phyloP scores from a whole-genome alignment of 2,329 filamentous ascomycete species.

The Aspergillus neotritici region DNA sequence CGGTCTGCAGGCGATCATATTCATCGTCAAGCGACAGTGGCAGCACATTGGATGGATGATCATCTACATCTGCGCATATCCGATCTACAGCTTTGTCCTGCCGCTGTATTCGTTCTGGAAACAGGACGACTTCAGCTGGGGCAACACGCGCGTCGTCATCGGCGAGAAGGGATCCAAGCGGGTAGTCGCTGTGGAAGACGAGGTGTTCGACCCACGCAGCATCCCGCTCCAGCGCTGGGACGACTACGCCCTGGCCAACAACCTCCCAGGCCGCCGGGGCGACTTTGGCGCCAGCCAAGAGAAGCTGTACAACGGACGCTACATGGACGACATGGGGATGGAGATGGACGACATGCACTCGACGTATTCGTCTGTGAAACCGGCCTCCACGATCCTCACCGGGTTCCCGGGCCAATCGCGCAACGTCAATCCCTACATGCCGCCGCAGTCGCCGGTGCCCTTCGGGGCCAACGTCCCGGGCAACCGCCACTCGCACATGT shows the following conservation, averaged over 20 bases:
- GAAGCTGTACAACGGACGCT: constrained; percentile 53
- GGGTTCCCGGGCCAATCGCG: constrained; percentile 66
- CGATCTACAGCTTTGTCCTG: constrained; percentile 84
- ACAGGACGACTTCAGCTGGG: constrained; percentile 98
- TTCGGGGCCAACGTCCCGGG: constrained; percentile 51
- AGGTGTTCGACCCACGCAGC: constrained; percentile 82
- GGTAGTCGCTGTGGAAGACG: constrained; percentile 76
- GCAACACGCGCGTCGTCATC: constrained; percentile 95
- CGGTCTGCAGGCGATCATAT: constrained; percentile 91
- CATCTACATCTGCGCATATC: constrained; percentile 93
- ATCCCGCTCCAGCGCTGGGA: constrained; percentile 97
- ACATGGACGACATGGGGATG: constrained; percentile 67
- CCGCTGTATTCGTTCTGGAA: constrained; percentile 99
- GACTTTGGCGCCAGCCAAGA: constrained; percentile 59
- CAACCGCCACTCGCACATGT: constrained; percentile 66
- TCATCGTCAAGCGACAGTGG: constrained; percentile 96
- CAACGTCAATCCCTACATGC: constrained; percentile 60
- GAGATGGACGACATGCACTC: constrained; percentile 99
- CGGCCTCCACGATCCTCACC: constrained; percentile 78
- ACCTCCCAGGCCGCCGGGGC: constrained; percentile 84
- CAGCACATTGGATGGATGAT: constrained; percentile 99
- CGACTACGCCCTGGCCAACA: constrained; percentile 82
- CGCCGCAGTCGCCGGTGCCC: constrained; percentile 72
- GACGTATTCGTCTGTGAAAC: constrained; percentile 85
- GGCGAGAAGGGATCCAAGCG: constrained; percentile 89